Evolutionary conservation across 1,284 basidiomycete genomes (phyloP).

Genomic region (Tilletia indica): DNA sequence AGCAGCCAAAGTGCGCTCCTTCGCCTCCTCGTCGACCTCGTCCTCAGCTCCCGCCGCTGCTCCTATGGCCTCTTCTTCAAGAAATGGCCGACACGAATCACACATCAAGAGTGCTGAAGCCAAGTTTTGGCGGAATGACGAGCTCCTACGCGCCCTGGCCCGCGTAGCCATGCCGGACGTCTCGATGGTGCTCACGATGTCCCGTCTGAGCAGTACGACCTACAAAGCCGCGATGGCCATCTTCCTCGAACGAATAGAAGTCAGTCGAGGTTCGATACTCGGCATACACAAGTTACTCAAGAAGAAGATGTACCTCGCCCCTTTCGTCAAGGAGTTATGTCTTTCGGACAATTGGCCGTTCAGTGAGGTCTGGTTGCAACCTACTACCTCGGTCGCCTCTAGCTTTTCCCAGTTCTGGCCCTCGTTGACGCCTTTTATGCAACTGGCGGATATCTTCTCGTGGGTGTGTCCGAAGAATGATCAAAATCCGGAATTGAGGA

Average conservation of each 20-base stretch:
- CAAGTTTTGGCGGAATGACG: background rate
- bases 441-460: slow-evolving; percentile 3
- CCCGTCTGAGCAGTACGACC: background rate
- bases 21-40: background rate
- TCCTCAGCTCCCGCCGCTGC: background rate
- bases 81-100: background rate
- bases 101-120: background rate
- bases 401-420: slow-evolving; percentile 13
- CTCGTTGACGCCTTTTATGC: background rate
- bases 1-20: no score
- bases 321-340: background rate
- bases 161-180: background rate
- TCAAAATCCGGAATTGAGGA: background rate
- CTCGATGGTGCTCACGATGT: background rate
- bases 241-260: background rate
- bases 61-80: background rate
- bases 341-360: slow-evolving; percentile 7
- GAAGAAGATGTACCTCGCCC: background rate
- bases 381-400: background rate
- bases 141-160: background rate
- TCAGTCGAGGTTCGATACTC: background rate
- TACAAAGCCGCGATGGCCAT: slow-evolving; percentile 10
- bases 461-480: slow-evolving; percentile 1
- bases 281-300: slow-evolving; percentile 2
- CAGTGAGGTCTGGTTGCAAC: background rate